Percentiles rank a stretch among this genome's conserved stretches.
Evolutionary conservation across 2,329 filamentous ascomycete species (phyloP).

Genomic region (Colletotrichum acutatum): DNA sequence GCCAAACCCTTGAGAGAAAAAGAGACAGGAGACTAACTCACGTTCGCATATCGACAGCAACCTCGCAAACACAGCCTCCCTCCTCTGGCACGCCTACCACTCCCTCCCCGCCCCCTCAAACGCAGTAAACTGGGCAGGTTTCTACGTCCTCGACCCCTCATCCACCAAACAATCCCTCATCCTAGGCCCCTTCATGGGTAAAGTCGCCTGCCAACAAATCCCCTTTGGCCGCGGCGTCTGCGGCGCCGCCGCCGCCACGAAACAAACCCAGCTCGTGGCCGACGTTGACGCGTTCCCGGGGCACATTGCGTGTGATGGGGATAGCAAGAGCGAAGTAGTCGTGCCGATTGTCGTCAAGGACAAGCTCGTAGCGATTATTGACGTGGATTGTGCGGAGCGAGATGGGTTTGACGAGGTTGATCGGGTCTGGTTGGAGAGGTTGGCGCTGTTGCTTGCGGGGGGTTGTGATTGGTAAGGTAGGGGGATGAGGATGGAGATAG

Average conservation of each 20-base stretch:
- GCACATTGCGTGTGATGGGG: slow-evolving; percentile 84
- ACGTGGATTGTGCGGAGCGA: slow-evolving; percentile 78
- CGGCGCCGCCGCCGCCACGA: slow-evolving; percentile 72
- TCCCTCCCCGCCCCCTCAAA: slow-evolving; percentile 74
- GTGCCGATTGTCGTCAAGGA: slow-evolving; percentile 70
- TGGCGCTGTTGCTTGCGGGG: slow-evolving; percentile 68
- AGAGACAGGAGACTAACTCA: background rate
- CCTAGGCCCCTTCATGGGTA: slow-evolving; percentile 83
- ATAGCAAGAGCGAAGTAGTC: slow-evolving; percentile 83
- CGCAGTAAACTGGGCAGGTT: slow-evolving; percentile 83
- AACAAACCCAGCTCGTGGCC: slow-evolving; percentile 71
- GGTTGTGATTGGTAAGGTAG: slow-evolving; percentile 72
- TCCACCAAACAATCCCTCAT: slow-evolving; percentile 64
- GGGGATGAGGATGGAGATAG: background rate
- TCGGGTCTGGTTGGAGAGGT: slow-evolving; percentile 70
- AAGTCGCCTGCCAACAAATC: slow-evolving; percentile 84
- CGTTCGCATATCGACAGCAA: slow-evolving; percentile 63
- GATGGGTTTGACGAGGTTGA: slow-evolving; percentile 78
- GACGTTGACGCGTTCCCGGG: slow-evolving; percentile 82
- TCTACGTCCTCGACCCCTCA: slow-evolving; percentile 74
- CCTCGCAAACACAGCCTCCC: slow-evolving; percentile 78
- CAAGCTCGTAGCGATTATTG: slow-evolving; percentile 78
- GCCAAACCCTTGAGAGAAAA: background rate
- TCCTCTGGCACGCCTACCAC: slow-evolving; percentile 84
- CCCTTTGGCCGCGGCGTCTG: slow-evolving; percentile 80